phyloP scores from a whole-genome alignment of 768 basidiomycete species.

The Trametes cingulata region DNA sequence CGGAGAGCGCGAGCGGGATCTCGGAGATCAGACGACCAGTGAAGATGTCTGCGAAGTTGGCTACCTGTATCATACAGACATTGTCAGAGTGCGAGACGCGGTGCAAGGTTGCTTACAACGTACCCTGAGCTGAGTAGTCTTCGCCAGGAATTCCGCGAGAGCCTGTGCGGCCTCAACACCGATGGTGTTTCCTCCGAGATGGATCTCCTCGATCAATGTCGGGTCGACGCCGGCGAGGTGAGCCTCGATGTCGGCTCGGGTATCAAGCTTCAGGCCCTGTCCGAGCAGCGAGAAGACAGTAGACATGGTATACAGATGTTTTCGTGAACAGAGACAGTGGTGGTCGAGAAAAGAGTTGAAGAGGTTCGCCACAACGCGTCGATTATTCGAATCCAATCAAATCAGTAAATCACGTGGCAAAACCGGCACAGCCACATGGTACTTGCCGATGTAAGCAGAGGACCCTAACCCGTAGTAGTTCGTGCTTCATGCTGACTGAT shows the following conservation, averaged over 20 bases:
- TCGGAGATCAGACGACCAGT: slow-evolving; percentile 95
- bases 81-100: neutral
- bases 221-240: slow-evolving; percentile 68
- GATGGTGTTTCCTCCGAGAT: slow-evolving; percentile 92
- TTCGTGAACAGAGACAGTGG: slow-evolving; percentile 1
- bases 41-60: slow-evolving; percentile 97
- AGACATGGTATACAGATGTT: slow-evolving; percentile 18
- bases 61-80: slow-evolving; percentile 56
- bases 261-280: slow-evolving; percentile 78
- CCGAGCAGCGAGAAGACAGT: slow-evolving; percentile 57
- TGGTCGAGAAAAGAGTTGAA: slow-evolving; percentile 3
- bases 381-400: slow-evolving; percentile 15
- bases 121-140: slow-evolving; percentile 71
- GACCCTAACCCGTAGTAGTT: slow-evolving; percentile 3
- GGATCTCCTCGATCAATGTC: slow-evolving; percentile 76
- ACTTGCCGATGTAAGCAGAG: neutral
- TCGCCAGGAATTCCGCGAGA: slow-evolving; percentile 75
- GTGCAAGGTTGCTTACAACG: slow-evolving; percentile 19
- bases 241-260: slow-evolving; percentile 72
- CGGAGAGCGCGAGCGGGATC: slow-evolving; percentile 86
- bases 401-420: slow-evolving; percentile 16
- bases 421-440: slow-evolving; percentile 6
- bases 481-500: neutral
- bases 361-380: slow-evolving; percentile 9
- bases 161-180: slow-evolving; percentile 89